Evolutionary conservation across 768 basidiomycete species (phyloP).

Genomic region (Wakefieldia striispora): DNA sequence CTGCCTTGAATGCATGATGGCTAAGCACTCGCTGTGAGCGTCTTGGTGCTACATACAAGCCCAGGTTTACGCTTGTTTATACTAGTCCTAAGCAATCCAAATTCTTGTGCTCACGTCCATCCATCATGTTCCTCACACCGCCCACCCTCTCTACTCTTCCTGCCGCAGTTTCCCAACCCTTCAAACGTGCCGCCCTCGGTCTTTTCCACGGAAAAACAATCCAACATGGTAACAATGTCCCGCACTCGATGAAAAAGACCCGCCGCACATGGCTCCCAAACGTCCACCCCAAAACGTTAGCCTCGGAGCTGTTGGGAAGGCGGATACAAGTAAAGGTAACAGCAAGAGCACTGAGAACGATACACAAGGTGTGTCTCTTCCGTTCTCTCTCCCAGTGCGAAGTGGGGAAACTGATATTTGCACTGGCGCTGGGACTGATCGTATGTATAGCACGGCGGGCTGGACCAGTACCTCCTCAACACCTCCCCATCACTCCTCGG

Average conservation of each 20-base stretch:
- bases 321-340: conserved; percentile 69
- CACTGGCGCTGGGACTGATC: not conserved
- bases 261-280: conserved; percentile 88
- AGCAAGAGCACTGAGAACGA: conserved; percentile 72
- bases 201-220: conserved; percentile 82
- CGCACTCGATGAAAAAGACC: conserved; percentile 86
- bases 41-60: too few relatives aligned
- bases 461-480: conserved; percentile 65
- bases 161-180: conserved; percentile 54
- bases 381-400: not conserved
- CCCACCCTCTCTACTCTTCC: conserved; percentile 19
- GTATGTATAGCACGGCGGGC: conserved; percentile 53
- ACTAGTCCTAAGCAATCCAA: too few relatives aligned
- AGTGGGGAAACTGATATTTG: too few relatives aligned
- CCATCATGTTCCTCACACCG: conserved; percentile 24
- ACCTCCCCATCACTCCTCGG: conserved; percentile 40
- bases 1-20: too few relatives aligned
- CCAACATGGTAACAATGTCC: conserved; percentile 85
- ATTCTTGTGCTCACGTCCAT: too few relatives aligned
- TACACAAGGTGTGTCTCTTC: conserved; percentile 64
- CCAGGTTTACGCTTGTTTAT: too few relatives aligned
- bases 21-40: too few relatives aligned
- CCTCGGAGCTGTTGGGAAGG: conserved; percentile 60
- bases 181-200: conserved; percentile 78
- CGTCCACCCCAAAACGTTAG: conserved; percentile 72